Evolutionary conservation across 2,329 filamentous ascomycete species (phyloP).

Genomic region (Clarireedia paspali): DNA sequence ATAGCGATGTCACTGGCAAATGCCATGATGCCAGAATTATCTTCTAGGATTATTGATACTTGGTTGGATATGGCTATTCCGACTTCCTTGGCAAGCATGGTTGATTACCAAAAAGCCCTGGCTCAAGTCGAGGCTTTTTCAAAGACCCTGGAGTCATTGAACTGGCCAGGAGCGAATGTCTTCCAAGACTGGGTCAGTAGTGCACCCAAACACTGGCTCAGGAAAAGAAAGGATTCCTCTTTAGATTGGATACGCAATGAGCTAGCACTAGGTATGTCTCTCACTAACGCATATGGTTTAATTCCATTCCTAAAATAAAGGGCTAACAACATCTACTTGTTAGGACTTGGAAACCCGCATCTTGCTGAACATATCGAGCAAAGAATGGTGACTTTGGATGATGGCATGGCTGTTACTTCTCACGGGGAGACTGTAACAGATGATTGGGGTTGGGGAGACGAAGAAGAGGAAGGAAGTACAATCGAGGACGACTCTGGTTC

Average conservation of each 20-base stretch:
- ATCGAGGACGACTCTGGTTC: constrained; percentile 5
- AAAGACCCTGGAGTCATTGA: constrained; percentile 48
- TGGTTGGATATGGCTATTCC: constrained; percentile 78
- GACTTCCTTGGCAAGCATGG: constrained; percentile 61
- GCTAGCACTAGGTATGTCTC: constrained; percentile 39
- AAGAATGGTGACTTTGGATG: constrained; percentile 61
- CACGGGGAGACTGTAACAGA: constrained; percentile 44
- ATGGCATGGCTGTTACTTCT: constrained; percentile 57
- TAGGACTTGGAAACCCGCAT: constrained; percentile 58
- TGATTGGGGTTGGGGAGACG: constrained; percentile 67
- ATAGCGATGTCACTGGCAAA: constrained; percentile 55
- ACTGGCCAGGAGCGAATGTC: constrained; percentile 55
- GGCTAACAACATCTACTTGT: not conserved
- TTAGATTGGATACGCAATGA: constrained; percentile 66
- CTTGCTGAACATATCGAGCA: constrained; percentile 80
- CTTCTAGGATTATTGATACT: constrained; percentile 57
- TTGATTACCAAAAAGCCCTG: constrained; percentile 64
- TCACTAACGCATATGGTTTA: not conserved
- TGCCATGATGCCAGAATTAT: constrained; percentile 62
- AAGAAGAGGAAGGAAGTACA: constrained; percentile 45
- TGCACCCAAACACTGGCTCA: constrained; percentile 77
- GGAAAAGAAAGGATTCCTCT: constrained; percentile 71
- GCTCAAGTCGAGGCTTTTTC: constrained; percentile 58
- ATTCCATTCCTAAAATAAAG: too few species aligned
- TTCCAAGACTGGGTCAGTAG: constrained; percentile 74